Evolutionary conservation across 805 yeast species (phyloP).

Genomic region (Suhomyces kilbournensis): DNA sequence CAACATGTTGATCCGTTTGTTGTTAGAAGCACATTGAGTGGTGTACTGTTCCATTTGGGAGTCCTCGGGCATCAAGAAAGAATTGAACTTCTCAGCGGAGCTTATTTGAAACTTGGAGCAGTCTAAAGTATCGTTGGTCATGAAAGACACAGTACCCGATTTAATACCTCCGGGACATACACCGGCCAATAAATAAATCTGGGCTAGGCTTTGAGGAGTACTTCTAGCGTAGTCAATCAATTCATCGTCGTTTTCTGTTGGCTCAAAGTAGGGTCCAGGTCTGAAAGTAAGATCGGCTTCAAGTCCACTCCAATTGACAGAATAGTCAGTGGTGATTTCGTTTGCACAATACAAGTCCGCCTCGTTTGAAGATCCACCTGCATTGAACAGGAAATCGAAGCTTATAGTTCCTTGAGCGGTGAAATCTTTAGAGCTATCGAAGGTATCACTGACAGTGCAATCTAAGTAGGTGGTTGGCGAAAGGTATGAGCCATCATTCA

Average conservation of each 20-base stretch:
- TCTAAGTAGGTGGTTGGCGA: constrained; percentile 4
- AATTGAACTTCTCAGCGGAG: constrained; percentile 11
- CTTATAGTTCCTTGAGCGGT: constrained; percentile 9
- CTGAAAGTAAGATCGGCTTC: constrained; percentile 8
- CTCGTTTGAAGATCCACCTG: constrained; percentile 15
- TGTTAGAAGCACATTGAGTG: constrained; percentile 1
- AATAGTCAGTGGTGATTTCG: neutral
- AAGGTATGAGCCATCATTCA: constrained; percentile 10
- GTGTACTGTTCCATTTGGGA: neutral
- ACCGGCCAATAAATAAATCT: constrained; percentile 13
- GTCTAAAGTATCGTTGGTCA: constrained; percentile 10
- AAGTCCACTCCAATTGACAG: constrained; percentile 12
- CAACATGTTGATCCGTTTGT: constrained; percentile 1
- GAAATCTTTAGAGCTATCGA: neutral
- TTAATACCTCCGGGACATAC: constrained; percentile 12
- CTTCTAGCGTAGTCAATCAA: constrained; percentile 13
- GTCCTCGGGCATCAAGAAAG: constrained; percentile 14
- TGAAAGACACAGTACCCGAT: constrained; percentile 10
- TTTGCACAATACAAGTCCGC: constrained; percentile 7
- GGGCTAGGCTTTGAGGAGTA: constrained; percentile 13
- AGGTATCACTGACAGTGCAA: constrained; percentile 8
- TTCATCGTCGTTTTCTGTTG: constrained; percentile 5
- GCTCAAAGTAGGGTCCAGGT: constrained; percentile 12
- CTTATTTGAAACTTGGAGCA: constrained; percentile 11
- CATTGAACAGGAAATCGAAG: constrained; percentile 17